Percentiles rank a stretch among this genome's conserved stretches.
Conservation (phyloP, 495 filamentous ascomycete species). For the Xylaria intraflava region DNA sequence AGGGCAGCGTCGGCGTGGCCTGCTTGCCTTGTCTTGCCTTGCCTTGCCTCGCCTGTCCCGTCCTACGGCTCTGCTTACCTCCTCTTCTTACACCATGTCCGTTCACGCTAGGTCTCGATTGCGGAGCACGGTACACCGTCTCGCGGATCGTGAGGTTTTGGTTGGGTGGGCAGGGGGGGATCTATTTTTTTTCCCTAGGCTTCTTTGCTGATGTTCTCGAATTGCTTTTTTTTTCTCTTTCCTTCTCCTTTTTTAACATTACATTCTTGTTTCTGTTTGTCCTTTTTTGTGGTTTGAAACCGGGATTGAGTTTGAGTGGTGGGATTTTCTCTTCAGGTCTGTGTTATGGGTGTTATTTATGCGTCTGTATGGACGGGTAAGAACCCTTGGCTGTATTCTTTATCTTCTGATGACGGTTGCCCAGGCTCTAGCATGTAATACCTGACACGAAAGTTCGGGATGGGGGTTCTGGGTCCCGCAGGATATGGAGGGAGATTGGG, state of each 20-base stretch:
- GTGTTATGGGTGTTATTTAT: background rate
- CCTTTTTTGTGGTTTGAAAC: background rate
- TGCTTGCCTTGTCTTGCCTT: background rate
- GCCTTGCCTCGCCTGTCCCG: background rate
- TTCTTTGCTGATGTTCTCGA: too few species aligned
- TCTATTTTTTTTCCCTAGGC: background rate
- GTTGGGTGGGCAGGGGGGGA: background rate
- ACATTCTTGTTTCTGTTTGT: background rate
- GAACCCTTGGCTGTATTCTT: too few species aligned
- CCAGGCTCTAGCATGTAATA: too few species aligned
- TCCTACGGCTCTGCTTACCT: background rate
- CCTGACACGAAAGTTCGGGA: too few species aligned
- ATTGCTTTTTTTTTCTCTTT: background rate
- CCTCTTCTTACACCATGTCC: too few species aligned
- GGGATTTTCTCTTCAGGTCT: background rate
- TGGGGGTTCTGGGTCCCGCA: too few species aligned
- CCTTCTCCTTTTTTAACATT: background rate
- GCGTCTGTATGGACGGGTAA: background rate
- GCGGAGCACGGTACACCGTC: background rate
- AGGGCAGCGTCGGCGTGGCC: too few species aligned
- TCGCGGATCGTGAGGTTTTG: background rate
- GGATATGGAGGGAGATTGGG: too few species aligned
- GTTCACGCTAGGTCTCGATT: too few species aligned
- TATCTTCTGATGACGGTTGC: too few species aligned
- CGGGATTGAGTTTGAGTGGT: background rate